Conservation (phyloP, 1,284 basidiomycete species). For the Athelia sp. region DNA sequence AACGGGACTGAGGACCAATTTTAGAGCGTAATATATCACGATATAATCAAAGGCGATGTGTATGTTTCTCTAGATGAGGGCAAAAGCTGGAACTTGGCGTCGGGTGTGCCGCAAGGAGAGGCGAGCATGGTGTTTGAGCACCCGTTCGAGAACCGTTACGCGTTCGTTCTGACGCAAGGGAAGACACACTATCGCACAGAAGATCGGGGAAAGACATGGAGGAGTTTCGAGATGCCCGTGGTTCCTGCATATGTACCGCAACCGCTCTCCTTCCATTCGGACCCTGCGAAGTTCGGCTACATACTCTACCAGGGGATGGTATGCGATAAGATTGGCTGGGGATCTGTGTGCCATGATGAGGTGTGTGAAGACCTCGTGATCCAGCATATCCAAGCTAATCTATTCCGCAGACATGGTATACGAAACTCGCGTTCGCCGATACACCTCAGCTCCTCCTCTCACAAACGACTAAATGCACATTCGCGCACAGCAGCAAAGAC, state of each 20-base stretch:
- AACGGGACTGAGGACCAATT: not conserved
- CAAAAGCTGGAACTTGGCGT: slow-evolving; percentile 67
- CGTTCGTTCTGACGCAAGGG: slow-evolving; percentile 73
- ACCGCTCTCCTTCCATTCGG: slow-evolving; percentile 84
- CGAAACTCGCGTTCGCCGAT: slow-evolving; percentile 73
- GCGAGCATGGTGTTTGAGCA: slow-evolving; percentile 81
- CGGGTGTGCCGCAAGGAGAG: slow-evolving; percentile 57
- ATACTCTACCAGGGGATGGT: slow-evolving; percentile 82
- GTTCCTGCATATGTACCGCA: slow-evolving; percentile 52
- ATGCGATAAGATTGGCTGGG: slow-evolving; percentile 64
- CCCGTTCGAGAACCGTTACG: slow-evolving; percentile 77
- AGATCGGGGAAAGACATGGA: slow-evolving; percentile 85
- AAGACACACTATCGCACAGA: slow-evolving; percentile 81
- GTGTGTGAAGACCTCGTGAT: slow-evolving; percentile 34
- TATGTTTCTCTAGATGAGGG: slow-evolving; percentile 90
- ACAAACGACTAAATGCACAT: slow-evolving; percentile 76
- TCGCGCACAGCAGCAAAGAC: slow-evolving; percentile 78
- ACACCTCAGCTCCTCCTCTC: slow-evolving; percentile 53
- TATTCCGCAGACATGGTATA: slow-evolving; percentile 70
- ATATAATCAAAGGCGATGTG: slow-evolving; percentile 63
- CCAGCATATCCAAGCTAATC: slow-evolving; percentile 6
- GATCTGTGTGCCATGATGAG: slow-evolving; percentile 71
- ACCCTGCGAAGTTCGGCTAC: slow-evolving; percentile 58
- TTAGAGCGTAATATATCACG: slow-evolving; percentile 82
- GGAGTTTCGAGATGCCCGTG: slow-evolving; percentile 66